Base-by-base conservation (phyloP, 169 alveolate species). In the Theileria annulata region DNA sequence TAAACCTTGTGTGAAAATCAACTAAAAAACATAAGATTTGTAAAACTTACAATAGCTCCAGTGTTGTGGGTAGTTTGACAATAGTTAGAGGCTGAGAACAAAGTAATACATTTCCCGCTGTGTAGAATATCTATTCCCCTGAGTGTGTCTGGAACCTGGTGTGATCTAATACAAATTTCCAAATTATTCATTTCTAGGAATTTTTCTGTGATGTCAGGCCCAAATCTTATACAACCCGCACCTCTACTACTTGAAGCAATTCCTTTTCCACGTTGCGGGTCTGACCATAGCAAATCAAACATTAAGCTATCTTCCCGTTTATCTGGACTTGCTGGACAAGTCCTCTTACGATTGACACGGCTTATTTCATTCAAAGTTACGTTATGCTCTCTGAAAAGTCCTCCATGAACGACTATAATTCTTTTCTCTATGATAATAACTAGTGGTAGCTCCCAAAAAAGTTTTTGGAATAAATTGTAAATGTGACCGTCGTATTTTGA, bases 251-350 rank as follows among this genome's bases (percentile, higher is more conserved):
- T 93, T 54, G 87, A 80, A 2, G 88, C 94, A 19, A 93, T 71
- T 12, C 98, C 98, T 15, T 86, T 70, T 31, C 90, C 91, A 35
- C 76, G 86, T 77, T 92, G 94, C 2, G 98, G 98, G 75, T 95
- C 98, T 21, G 97, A 92, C 98, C 98, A 95, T 21, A 95, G 88
- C 49, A 95, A 63, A 75, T 95, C 98, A 78, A 95, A 95, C 92
- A 95, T 92, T 37, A 95, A 75, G 37, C 95, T 94, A 67, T 92
- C 96, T 51, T 91, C 95, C 56, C 82, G 89, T n/a, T 81, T 69
- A 69, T 86, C 93, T 0, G 96, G 96, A 58, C 90, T 73, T 13
- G 95, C 94, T 3, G 97, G 96, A 71, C 96, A 94, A 77, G 92
- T 93, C 23, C 96, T 85, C 70, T 88, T 91, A 42, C 97, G 83